Evolutionary conservation across 768 basidiomycete genomes (phyloP), one percentile per base, ranked within the genome.

Genomic region (Boletus eberwhitei): DNA sequence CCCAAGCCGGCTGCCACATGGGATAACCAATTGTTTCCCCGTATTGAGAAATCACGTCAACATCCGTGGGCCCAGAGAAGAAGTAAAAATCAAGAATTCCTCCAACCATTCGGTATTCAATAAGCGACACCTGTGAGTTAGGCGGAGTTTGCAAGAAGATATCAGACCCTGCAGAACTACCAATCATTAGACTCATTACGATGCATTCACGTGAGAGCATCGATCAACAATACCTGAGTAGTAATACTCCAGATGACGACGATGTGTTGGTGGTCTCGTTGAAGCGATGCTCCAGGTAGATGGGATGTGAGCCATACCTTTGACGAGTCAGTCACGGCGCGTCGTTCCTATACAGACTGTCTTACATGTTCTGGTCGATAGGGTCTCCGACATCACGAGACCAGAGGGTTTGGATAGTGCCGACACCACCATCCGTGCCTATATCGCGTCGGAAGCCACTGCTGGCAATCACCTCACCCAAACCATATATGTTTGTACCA

Each of bases 51-150:
- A 87, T 79, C 9, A 89, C 88, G n/a, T 70, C 68, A 42, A 73
- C 72, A 24, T 84, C 64, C 19, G 61, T 44, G 21, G 82, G 55
- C 0, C 86, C 86, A 17, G 82, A 80, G 65, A 90, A 79, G 72
- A 88, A 90, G 74, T 90, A 90, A 59, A 91, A 83, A 69, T 90
- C 86, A 32, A 91, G 71, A 0, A 83, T 84, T 17, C 90, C 89
- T 6, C 90, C 89, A 43, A 92, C 72, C 66, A 84, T 73, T 43
- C 89, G 77, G 64, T 91, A 93, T 60, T 92, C 77, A 22, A 92
- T 75, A 4, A 88, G 71, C 1, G 86, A 87, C 12, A 75, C 73
- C n/a, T 73, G 70, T 1, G 84, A 79, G 24, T 61, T 68, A 8
- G 75, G 76, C 31, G 83, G 89, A 6, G 81, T 86, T 56, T 79